phyloP scores from a whole-genome alignment of 331 rosid genomes.

The Ulmus americana region DNA sequence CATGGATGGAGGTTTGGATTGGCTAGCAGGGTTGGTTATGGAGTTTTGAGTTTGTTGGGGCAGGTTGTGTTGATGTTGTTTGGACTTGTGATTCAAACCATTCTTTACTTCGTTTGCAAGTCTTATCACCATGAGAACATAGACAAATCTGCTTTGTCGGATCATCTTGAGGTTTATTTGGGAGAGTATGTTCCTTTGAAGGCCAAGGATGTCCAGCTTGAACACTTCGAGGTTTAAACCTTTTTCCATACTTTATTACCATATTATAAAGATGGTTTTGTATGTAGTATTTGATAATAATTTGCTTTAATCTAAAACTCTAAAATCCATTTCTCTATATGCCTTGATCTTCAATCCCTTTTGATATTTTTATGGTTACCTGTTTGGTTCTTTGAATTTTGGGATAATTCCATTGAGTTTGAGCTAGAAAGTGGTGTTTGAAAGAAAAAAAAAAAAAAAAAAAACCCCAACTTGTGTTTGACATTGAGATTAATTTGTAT shows the following conservation, averaged over 20 bases:
- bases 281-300: no score
- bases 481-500: no score
- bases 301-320: no score
- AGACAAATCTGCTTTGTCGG: slow-evolving; percentile 5
- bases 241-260: not conserved
- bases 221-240: not conserved
- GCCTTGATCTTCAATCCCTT: no score
- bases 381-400: no score
- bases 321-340: no score
- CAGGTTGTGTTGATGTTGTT: slow-evolving; percentile 2
- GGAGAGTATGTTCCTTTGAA: slow-evolving; percentile 19
- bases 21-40: not conserved
- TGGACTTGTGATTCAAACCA: slow-evolving; percentile 20
- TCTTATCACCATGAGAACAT: slow-evolving; percentile 12
- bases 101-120: slow-evolving; percentile 24
- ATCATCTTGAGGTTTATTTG: slow-evolving; percentile 16
- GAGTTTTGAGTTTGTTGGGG: not conserved
- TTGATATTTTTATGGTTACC: no score
- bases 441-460: no score
- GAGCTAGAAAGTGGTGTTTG: no score
- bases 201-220: slow-evolving; percentile 17
- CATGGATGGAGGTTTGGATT: not conserved
- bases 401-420: no score
- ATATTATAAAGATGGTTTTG: no score
- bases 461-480: no score